Evolutionary conservation across 2,329 filamentous ascomycete species (phyloP).

Genomic region (Phaeosphaeria sp.): DNA sequence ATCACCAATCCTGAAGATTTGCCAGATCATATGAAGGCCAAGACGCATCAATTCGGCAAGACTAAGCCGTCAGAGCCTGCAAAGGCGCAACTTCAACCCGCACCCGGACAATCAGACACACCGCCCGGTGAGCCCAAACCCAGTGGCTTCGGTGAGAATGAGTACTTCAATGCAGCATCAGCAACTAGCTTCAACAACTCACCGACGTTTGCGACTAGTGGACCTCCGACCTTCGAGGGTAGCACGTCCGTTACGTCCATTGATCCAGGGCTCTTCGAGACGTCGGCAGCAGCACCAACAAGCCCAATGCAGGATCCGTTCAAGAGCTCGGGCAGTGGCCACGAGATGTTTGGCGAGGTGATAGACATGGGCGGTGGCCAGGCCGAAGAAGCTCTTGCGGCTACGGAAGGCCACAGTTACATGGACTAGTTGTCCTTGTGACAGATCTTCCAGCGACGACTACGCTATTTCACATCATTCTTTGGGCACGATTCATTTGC

Average conservation of each 20-base stretch:
- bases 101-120: constrained; percentile 46
- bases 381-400: constrained; percentile 46
- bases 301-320: constrained; percentile 47
- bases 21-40: constrained; percentile 80
- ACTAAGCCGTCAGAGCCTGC: constrained; percentile 65
- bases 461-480: background rate
- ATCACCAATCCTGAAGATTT: constrained; percentile 91
- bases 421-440: constrained; percentile 32
- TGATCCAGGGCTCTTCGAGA: constrained; percentile 47
- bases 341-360: constrained; percentile 46
- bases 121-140: constrained; percentile 46
- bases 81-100: constrained; percentile 44
- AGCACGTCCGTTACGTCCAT: constrained; percentile 40
- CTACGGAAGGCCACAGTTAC: constrained; percentile 43
- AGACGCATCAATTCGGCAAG: constrained; percentile 52
- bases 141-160: constrained; percentile 31
- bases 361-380: constrained; percentile 46
- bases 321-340: constrained; percentile 44
- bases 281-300: constrained; percentile 33
- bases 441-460: background rate
- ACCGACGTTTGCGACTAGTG: constrained; percentile 41
- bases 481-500: background rate
- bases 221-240: constrained; percentile 37
- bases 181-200: constrained; percentile 41
- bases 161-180: constrained; percentile 40